Evolutionary conservation across 345 rosid genomes (phyloP).

Genomic region (Hibiscus trionum): DNA sequence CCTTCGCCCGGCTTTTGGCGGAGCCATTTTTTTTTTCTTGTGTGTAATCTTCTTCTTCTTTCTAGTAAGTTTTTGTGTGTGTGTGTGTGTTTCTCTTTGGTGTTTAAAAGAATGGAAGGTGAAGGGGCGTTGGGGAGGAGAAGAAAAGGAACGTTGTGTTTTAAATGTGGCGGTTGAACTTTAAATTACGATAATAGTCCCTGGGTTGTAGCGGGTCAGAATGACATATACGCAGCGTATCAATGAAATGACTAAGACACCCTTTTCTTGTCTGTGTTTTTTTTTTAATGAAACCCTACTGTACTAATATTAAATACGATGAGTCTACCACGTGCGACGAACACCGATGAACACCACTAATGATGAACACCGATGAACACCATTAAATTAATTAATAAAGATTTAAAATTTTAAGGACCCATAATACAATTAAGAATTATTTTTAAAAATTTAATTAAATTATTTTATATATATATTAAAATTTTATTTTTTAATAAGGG

Average conservation of each 20-base stretch:
- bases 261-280: not conserved
- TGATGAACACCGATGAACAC: too few relatives aligned
- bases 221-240: not conserved
- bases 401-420: too few relatives aligned
- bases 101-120: not conserved
- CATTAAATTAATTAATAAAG: too few relatives aligned
- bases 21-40: constrained; percentile 25
- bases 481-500: too few relatives aligned
- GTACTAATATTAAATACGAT: too few relatives aligned
- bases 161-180: constrained; percentile 41
- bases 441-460: too few relatives aligned
- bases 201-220: constrained; percentile 7
- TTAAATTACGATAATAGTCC: constrained; percentile 25
- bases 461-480: too few relatives aligned
- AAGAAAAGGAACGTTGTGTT: constrained; percentile 33
- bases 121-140: not conserved
- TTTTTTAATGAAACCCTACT: too few relatives aligned
- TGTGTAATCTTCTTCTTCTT: too few relatives aligned
- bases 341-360: too few relatives aligned
- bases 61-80: not conserved
- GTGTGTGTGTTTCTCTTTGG: not conserved
- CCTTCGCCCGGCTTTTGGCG: constrained; percentile 8
- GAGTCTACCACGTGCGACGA: too few relatives aligned
- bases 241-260: not conserved
- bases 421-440: too few relatives aligned